These are phyloP conservation scores for Taiozyma sp. DNA, from an alignment of 1,139 yeast species.

Conservation along the genomic window DNA sequence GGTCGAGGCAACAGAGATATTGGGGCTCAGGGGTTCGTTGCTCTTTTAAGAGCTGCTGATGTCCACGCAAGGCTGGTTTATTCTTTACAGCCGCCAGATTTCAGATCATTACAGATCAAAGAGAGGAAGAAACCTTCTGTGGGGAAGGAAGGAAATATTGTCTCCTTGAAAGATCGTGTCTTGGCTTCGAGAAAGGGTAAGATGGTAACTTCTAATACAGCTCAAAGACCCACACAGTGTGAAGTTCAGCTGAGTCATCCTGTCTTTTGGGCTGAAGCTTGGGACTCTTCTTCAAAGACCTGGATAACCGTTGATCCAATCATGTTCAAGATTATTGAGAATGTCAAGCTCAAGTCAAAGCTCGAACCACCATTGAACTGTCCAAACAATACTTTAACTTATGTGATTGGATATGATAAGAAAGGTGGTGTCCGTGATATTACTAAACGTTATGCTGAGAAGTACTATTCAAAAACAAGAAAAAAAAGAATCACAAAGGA, in stretches of 20 bases:
- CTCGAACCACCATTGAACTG: too few relatives aligned
- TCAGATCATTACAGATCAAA: constrained; percentile 34
- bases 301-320: too few relatives aligned
- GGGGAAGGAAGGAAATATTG: not conserved
- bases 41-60: constrained; percentile 65
- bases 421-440: constrained; percentile 65
- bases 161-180: constrained; percentile 14
- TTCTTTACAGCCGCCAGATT: constrained; percentile 89
- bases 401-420: constrained; percentile 73
- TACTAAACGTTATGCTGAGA: too few relatives aligned
- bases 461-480: constrained; percentile 69
- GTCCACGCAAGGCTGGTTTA: constrained; percentile 71
- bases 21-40: constrained; percentile 85
- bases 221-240: constrained; percentile 10
- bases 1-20: constrained; percentile 73
- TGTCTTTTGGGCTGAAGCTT: constrained; percentile 90
- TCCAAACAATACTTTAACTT: constrained; percentile 55
- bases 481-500: constrained; percentile 69
- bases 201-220: constrained; percentile 1
- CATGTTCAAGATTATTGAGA: too few relatives aligned
- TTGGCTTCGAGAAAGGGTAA: constrained; percentile 14
- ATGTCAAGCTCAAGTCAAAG: too few relatives aligned
- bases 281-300: too few relatives aligned
- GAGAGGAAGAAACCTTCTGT: not conserved
- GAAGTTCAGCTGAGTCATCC: constrained; percentile 45